phyloP scores from a whole-genome alignment of 257 asterid genomes.

The Scutellaria minor region DNA sequence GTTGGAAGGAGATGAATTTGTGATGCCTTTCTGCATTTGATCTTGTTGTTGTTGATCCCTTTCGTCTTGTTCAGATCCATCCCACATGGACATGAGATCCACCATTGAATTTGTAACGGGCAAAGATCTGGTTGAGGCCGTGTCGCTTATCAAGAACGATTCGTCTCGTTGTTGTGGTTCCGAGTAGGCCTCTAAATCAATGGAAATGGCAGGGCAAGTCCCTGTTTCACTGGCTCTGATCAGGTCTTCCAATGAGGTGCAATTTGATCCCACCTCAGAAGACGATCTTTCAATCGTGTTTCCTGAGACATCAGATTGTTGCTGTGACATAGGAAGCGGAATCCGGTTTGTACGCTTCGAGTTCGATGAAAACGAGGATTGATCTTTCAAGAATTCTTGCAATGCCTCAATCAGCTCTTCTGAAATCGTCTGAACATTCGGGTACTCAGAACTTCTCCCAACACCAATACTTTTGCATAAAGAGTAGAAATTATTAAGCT shows the following conservation, averaged over 20 bases:
- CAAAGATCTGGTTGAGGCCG: constrained; percentile 60
- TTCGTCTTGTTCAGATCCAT: constrained; percentile 49
- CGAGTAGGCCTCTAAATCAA: constrained; percentile 66
- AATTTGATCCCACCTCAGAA: constrained; percentile 44
- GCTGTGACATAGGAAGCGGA: constrained; percentile 30
- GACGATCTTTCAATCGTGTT: constrained; percentile 31
- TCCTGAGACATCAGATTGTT: constrained; percentile 41
- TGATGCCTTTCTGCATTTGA: neutral
- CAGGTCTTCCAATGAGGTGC: constrained; percentile 67
- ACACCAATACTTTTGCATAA: constrained; percentile 67
- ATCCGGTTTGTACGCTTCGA: constrained; percentile 36
- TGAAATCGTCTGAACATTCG: constrained; percentile 60
- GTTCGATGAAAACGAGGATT: constrained; percentile 55
- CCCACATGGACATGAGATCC: constrained; percentile 64
- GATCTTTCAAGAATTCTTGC: constrained; percentile 73
- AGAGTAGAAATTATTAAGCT: constrained; percentile 59
- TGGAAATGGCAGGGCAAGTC: constrained; percentile 62
- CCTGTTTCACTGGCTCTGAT: constrained; percentile 66
- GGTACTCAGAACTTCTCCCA: constrained; percentile 75
- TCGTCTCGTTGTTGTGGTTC: constrained; percentile 44
- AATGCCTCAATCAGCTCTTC: constrained; percentile 71
- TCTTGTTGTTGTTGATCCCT: constrained; percentile 27
- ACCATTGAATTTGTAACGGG: constrained; percentile 58
- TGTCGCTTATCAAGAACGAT: constrained; percentile 42
- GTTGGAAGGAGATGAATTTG: constrained; percentile 35